These are phyloP conservation scores for Macaranga tanarius DNA, from an alignment of 441 rosid genomes.

Conservation along the genomic window DNA sequence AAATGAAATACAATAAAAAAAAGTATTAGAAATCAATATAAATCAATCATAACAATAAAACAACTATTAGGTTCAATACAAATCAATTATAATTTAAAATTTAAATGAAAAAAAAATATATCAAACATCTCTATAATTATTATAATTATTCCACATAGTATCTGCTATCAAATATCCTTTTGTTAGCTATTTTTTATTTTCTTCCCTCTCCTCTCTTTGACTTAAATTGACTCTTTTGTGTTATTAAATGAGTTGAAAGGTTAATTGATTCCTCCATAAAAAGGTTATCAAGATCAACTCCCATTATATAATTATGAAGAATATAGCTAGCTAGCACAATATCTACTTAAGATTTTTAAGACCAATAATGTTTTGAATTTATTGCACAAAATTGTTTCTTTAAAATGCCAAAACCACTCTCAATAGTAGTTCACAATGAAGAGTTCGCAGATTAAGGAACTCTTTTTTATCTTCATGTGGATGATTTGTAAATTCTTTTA, in stretches of 20 bases:
- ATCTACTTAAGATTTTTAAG: too few relatives aligned
- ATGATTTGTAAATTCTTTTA: neutral
- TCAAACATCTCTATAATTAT: neutral
- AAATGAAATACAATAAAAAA: too few relatives aligned
- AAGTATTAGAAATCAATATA: too few relatives aligned
- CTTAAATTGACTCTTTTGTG: neutral
- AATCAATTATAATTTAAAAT: neutral
- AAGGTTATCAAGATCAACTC: neutral
- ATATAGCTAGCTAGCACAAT: too few relatives aligned
- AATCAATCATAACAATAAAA: too few relatives aligned
- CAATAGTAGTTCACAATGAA: neutral
- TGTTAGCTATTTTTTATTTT: neutral
- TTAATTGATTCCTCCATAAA: neutral
- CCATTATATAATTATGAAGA: neutral
- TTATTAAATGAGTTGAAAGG: too few relatives aligned
- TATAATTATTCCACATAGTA: neutral
- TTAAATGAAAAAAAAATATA: too few relatives aligned
- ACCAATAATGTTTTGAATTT: too few relatives aligned
- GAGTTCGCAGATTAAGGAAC: neutral
- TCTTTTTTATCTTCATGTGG: neutral
- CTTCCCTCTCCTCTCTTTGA: neutral
- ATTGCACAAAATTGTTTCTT: too few relatives aligned
- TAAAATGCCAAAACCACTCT: too few relatives aligned
- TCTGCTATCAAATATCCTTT: neutral
- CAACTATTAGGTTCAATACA: too few relatives aligned